Conservation (phyloP, 768 basidiomycete genomes). For the Polyporus arcularius region DNA sequence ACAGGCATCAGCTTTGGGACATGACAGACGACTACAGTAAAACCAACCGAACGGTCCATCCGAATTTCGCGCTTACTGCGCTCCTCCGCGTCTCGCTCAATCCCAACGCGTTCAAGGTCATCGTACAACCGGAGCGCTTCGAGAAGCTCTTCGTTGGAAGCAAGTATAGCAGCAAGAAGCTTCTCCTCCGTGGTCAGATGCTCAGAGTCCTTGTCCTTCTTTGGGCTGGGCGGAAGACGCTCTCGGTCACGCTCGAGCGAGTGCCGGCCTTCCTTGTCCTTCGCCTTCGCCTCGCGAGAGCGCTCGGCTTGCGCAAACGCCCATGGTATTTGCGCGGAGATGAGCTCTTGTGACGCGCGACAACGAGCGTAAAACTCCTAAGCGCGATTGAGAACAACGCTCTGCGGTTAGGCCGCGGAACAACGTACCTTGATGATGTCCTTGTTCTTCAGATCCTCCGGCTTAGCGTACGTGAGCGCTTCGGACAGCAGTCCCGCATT, state of each 20-base stretch:
- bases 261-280: slow-evolving; percentile 8
- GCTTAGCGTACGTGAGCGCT: slow-evolving; percentile 66
- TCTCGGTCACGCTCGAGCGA: slow-evolving; percentile 14
- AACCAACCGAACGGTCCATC: slow-evolving; percentile 66
- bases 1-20: background rate
- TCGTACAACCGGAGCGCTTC: slow-evolving; percentile 75
- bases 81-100: slow-evolving; percentile 64
- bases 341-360: slow-evolving; percentile 78
- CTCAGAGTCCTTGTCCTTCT: slow-evolving; percentile 25
- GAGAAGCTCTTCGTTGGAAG: slow-evolving; percentile 70
- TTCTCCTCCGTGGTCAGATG: slow-evolving; percentile 72
- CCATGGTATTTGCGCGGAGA: slow-evolving; percentile 89
- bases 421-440: slow-evolving; percentile 67
- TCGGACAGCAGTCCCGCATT: slow-evolving; percentile 77
- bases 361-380: slow-evolving; percentile 87
- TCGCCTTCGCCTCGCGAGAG: slow-evolving; percentile 42
- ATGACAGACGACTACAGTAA: background rate
- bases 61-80: slow-evolving; percentile 67
- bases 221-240: slow-evolving; percentile 12
- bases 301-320: slow-evolving; percentile 80
- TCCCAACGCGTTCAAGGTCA: slow-evolving; percentile 68
- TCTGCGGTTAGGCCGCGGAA: background rate
- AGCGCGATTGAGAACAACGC: background rate
- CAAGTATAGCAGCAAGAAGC: slow-evolving; percentile 70
- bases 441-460: slow-evolving; percentile 63